phyloP scores from a whole-genome alignment of 257 asterid species.

The Salvia rosmarinus region DNA sequence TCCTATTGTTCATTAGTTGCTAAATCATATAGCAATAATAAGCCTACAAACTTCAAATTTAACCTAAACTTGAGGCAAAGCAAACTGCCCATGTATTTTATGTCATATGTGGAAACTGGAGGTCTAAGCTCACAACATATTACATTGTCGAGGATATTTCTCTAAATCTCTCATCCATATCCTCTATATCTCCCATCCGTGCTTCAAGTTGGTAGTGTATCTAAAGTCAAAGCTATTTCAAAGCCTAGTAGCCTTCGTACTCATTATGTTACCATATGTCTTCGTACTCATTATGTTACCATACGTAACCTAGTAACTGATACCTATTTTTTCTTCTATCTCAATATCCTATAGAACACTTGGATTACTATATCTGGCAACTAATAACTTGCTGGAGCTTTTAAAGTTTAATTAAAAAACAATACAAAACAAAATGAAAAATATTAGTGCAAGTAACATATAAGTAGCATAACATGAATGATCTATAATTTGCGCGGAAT shows the following conservation, averaged over 20 bases:
- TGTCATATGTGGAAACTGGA: neutral
- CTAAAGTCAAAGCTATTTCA: neutral
- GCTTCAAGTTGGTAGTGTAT: neutral
- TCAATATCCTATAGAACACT: too few species aligned
- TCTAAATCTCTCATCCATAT: neutral
- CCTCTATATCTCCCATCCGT: too few species aligned
- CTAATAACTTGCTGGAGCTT: neutral
- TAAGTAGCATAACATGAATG: neutral
- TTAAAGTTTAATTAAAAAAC: neutral
- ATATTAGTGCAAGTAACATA: neutral
- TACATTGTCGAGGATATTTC: neutral
- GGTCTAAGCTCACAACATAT: neutral
- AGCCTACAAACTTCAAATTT: neutral
- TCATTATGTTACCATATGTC: neutral
- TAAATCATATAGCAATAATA: neutral
- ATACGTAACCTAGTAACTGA: neutral
- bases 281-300: neutral
- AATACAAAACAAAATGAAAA: neutral
- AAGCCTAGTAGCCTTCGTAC: neutral
- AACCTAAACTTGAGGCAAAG: neutral
- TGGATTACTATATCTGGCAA: neutral
- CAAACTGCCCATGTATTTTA: neutral
- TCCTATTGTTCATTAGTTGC: neutral
- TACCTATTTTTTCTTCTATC: neutral
- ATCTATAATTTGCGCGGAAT: neutral